Evolutionary conservation across 495 filamentous ascomycete species (phyloP), one percentile per base, ranked within the genome.

Genomic region (Xeromyces bisporus): DNA sequence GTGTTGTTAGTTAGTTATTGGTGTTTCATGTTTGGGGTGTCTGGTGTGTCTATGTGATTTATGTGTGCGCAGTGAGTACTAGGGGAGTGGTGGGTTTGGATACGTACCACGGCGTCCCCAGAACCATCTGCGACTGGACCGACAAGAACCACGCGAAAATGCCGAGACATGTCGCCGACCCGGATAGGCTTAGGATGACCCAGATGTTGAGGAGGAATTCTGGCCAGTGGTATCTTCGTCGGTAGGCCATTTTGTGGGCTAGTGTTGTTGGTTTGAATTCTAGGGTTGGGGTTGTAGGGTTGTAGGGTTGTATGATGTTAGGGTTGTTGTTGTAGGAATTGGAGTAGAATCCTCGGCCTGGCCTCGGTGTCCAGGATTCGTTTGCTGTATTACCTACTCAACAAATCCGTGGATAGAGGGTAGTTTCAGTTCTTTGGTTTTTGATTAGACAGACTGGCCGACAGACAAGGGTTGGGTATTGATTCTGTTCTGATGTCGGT

Each of bases 121-220:
- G 54, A 17, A 64, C 38, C 33, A 94, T 58, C 29, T 71, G 67
- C 27, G 73, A 51, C 50, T 96, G 89, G 12, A 89, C 72, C 11
- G 65, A 48, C 49, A 93, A 77, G 42, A 99, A 93, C 40, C 73
- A 75, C 5, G 77, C 66, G 47, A 84, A 85, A n/a, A 93, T 70
- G 7, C 87, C 91, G 15, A 96, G 67, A 28, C 86, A 79, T 34
- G 74, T 75, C 35, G 76, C 69, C 0, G 76, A 75, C 4, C 78
- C 73, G 0, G 77, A 70, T 1, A 96, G 63, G 60, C 94, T 84
- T 41, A 91, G 66, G 39, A 96, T 64, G 40, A 91, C 75, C 80
- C 91, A 93, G 41, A 94, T 57, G 50, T 92, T 92, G 32, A 99
- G 69, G 50, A 91, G 82, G 34, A 80, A 57, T 44, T 91, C 82